These are phyloP conservation scores for Rhododendron williamsianum DNA, from an alignment of 148 eudicot species.

Conservation along the genomic window DNA sequence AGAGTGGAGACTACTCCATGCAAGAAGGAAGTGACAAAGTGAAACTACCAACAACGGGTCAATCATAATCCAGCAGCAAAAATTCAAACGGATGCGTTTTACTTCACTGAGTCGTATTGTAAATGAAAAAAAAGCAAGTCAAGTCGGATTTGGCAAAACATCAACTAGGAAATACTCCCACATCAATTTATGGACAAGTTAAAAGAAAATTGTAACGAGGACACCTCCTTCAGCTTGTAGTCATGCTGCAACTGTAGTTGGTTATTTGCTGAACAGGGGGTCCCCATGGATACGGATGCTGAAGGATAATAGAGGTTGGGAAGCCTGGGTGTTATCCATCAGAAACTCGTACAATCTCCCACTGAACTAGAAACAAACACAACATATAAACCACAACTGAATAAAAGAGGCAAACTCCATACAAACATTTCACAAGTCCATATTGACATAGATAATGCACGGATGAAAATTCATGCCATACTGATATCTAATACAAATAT, in stretches of 20 bases:
- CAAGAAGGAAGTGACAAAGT: not conserved
- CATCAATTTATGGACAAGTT: not conserved
- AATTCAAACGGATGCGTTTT: not conserved
- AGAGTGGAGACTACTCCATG: not conserved
- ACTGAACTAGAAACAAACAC: not conserved
- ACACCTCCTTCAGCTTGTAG: not conserved
- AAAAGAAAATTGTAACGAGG: not conserved
- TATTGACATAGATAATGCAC: not conserved
- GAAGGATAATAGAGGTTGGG: not conserved
- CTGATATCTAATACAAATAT: not conserved
- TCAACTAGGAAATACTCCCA: not conserved
- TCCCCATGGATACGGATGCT: not conserved
- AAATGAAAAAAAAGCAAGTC: not conserved
- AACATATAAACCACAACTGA: not conserved
- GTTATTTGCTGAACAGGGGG: not conserved
- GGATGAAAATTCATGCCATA: not conserved
- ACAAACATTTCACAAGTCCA: not conserved
- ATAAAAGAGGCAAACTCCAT: not conserved
- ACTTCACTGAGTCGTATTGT: not conserved
- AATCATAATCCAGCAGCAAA: not conserved
- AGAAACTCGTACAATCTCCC: not conserved
- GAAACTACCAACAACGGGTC: not conserved
- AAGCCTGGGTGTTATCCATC: slow-evolving; percentile 3
- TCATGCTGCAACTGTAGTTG: not conserved
- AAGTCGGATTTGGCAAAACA: not conserved